phyloP scores from a whole-genome alignment of 2,329 filamentous ascomycete species.

The Stachybotrys echinatus region DNA sequence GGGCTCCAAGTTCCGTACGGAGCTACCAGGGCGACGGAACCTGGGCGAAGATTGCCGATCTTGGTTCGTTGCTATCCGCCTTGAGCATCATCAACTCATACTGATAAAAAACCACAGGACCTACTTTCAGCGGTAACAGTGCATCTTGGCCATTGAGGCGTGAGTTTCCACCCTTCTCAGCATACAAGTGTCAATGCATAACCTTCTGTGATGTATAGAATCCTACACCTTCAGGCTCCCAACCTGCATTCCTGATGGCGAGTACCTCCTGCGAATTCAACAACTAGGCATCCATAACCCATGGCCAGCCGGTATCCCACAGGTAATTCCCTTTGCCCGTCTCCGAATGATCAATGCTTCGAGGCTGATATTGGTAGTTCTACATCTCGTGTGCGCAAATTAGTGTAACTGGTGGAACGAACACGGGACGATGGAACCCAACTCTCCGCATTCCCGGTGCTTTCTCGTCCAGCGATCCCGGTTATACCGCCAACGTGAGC shows the following conservation, averaged over 20 bases:
- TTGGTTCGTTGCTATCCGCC: slow-evolving; percentile 8
- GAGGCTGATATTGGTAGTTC: slow-evolving; percentile 24
- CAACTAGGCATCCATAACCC: slow-evolving; percentile 57
- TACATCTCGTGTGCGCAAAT: slow-evolving; percentile 26
- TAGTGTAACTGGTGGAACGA: slow-evolving; percentile 16
- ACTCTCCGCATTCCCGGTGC: slow-evolving; percentile 25
- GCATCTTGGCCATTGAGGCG: slow-evolving; percentile 23
- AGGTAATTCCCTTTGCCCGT: slow-evolving; percentile 16
- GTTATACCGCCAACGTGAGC: slow-evolving; percentile 38
- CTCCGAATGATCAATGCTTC: background rate
- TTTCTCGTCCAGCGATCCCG: slow-evolving; percentile 36
- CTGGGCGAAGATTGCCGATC: slow-evolving; percentile 35
- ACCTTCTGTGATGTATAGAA: slow-evolving; percentile 8
- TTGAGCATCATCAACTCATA: background rate
- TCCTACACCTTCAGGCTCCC: slow-evolving; percentile 38
- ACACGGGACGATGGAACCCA: slow-evolving; percentile 13
- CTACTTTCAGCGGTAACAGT: slow-evolving; percentile 23
- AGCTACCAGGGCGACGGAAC: slow-evolving; percentile 30
- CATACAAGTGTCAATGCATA: background rate
- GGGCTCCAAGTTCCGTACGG: slow-evolving; percentile 25
- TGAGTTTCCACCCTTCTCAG: slow-evolving; percentile 8
- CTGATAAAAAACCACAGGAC: slow-evolving; percentile 5
- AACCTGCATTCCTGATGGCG: slow-evolving; percentile 44
- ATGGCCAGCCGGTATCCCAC: slow-evolving; percentile 34
- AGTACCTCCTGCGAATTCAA: slow-evolving; percentile 55